Conservation (phyloP, 345 rosid species). For the Syzygium jambos region DNA sequence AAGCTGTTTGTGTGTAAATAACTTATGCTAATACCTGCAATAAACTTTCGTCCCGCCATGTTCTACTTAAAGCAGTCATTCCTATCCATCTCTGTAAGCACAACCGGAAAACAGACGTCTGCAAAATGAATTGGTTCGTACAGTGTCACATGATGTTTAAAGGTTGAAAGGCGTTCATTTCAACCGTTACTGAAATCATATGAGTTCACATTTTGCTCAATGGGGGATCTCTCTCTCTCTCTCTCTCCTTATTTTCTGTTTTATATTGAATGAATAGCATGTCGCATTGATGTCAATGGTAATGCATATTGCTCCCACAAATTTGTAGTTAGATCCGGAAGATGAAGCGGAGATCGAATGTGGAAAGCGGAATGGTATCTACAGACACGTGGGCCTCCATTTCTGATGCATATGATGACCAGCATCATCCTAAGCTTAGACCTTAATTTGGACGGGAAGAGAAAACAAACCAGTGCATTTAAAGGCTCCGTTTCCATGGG, state of each 20-base stretch:
- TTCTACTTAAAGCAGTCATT: not conserved
- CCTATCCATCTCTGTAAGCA: not conserved
- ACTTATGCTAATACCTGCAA: not conserved
- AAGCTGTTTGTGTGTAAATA: not conserved
- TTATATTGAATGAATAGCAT: not conserved
- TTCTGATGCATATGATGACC: not conserved
- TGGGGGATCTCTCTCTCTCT: not conserved
- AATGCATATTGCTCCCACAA: not conserved
- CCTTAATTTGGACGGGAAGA: not conserved
- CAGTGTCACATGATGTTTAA: not conserved
- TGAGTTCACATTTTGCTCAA: not conserved
- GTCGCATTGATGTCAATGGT: not conserved
- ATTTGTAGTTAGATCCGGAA: not conserved
- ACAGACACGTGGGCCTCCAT: not conserved
- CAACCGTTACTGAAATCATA: not conserved
- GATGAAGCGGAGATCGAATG: not conserved
- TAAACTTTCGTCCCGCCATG: not conserved
- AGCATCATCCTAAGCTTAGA: not conserved
- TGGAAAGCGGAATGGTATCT: not conserved
- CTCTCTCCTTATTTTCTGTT: not conserved
- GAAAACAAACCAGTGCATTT: not conserved
- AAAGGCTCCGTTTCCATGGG: not conserved
- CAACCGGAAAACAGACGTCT: not conserved
- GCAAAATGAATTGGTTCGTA: not conserved
- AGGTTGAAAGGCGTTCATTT: not conserved